Base-by-base conservation (phyloP, 768 basidiomycete genomes). In the Dictyophora rubrovolvata region DNA sequence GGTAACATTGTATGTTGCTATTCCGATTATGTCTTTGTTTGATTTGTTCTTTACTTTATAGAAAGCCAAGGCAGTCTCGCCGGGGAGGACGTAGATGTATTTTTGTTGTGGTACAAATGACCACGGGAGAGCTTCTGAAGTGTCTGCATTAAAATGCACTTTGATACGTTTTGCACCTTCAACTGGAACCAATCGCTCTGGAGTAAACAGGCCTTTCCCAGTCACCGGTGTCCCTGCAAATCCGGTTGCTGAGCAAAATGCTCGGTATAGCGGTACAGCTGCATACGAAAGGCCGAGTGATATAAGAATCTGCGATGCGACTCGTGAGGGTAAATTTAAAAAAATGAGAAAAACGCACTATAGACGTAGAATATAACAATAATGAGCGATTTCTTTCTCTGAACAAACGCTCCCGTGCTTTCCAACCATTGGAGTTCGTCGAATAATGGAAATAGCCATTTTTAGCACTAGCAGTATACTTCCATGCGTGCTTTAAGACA, bases 1-100 rank as follows among this genome's bases (percentile, higher is more conserved):
- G 0, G 94, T 95, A 62, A 97, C 95, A 71, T 98, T 99, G 70
- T 99, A 99, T 5, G 96, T 98, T 35, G 94, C 95, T 69, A 99
- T 98, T 1, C 96, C 96, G 66, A 99, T 94, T 55, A 99, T 82
- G 68, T 98, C 96, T 63, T 87, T 77, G 52, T 83, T 74, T 10
- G 89, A 86, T 52, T 75, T 80, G 66, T 99, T 99, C 73, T 80
- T 90, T 7, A 95, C 95, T 52, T 80, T 91, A 71, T 98, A 99
- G 69, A 99, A 99, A 10, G 96, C 96, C 61, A 99, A 73, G 60
- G 89, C 91, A 2, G 93, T 93, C 75, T 99, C 96, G 11, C 96
- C 96, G 0, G 93, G 96, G 36, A 96, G 76, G 5, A 98, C 94
- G 33, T 78, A 85, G 34, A 99, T 91, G 63, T 78, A 86, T 69